Conservation (phyloP, 164 flowering plant genomes). For the Hamamelis virginiana region DNA sequence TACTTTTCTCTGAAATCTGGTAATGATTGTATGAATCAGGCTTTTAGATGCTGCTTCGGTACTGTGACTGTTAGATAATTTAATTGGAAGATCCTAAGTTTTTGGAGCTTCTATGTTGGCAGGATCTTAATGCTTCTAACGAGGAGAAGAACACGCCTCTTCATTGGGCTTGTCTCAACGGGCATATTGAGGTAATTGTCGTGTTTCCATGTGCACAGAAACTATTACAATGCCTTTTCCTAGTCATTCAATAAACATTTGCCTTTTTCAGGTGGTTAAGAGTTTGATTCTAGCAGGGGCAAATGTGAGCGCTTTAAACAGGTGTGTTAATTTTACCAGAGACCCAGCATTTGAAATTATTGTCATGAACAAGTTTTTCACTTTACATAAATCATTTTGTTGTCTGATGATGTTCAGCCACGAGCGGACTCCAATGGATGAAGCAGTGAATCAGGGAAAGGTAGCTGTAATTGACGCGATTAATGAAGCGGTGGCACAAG, state of each 20-base stretch:
- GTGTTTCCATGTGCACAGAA: not conserved
- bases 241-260: not conserved
- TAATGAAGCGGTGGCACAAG: slow-evolving; percentile 51
- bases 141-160: slow-evolving; percentile 87
- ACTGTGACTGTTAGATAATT: not conserved
- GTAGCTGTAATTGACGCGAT: slow-evolving; percentile 75
- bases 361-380: not conserved
- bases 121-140: slow-evolving; percentile 78
- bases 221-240: not conserved
- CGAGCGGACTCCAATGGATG: slow-evolving; percentile 83
- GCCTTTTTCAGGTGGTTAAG: slow-evolving; percentile 56
- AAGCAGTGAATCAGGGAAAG: slow-evolving; percentile 69
- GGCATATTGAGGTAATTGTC: slow-evolving; percentile 67
- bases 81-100: not conserved
- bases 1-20: too few species aligned
- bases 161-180: slow-evolving; percentile 96
- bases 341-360: not conserved
- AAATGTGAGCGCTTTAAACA: slow-evolving; percentile 53
- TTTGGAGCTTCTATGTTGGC: slow-evolving; percentile 16
- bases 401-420: slow-evolving; percentile 43
- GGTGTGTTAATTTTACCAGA: slow-evolving; percentile 37
- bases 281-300: slow-evolving; percentile 78
- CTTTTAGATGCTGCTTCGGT: not conserved
- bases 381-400: not conserved
- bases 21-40: too few species aligned